These are phyloP conservation scores for Dissophora ornata DNA, from an alignment of 192 early-diverging fungal species.

Conservation along the genomic window DNA sequence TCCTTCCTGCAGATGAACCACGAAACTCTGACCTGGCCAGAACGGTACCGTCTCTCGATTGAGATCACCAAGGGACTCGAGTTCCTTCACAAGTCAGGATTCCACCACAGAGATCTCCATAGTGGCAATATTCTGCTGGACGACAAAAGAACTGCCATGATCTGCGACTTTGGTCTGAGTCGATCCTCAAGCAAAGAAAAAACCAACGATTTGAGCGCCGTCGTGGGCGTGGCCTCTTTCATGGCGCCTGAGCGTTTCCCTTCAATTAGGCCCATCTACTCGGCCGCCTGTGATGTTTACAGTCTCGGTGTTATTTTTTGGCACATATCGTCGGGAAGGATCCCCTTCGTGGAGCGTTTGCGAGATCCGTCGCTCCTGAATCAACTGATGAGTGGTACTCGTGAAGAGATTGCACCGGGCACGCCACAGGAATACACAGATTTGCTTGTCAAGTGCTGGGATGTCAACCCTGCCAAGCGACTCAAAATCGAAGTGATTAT, in stretches of 20 bases:
- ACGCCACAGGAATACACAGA: conserved; percentile 53
- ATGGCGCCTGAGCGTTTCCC: conserved; percentile 48
- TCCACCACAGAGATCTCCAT: conserved; percentile 59
- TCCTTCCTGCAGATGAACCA: conserved; percentile 44
- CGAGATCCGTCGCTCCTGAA: conserved; percentile 40
- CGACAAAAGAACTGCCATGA: conserved; percentile 50
- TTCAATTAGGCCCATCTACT: conserved; percentile 37
- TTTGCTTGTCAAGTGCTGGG: conserved; percentile 56
- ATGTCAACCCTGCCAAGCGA: conserved; percentile 41
- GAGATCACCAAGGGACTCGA: conserved; percentile 55
- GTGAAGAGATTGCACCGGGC: conserved; percentile 54
- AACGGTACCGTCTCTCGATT: conserved; percentile 49
- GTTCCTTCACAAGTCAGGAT: conserved; percentile 55
- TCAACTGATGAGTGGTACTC: conserved; percentile 46
- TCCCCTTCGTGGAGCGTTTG: conserved; percentile 53
- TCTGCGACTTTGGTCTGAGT: conserved; percentile 53
- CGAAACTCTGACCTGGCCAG: conserved; percentile 31
- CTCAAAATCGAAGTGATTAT: conserved; percentile 54
- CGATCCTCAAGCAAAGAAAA: conserved; percentile 33
- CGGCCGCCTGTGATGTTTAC: conserved; percentile 55
- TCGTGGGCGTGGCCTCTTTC: conserved; percentile 48
- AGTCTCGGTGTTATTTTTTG: conserved; percentile 60
- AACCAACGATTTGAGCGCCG: conserved; percentile 28
- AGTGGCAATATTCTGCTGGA: conserved; percentile 58
- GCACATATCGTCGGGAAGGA: conserved; percentile 57